phyloP scores from a whole-genome alignment of 257 asterid genomes.

The Rubia yunnanensis region DNA sequence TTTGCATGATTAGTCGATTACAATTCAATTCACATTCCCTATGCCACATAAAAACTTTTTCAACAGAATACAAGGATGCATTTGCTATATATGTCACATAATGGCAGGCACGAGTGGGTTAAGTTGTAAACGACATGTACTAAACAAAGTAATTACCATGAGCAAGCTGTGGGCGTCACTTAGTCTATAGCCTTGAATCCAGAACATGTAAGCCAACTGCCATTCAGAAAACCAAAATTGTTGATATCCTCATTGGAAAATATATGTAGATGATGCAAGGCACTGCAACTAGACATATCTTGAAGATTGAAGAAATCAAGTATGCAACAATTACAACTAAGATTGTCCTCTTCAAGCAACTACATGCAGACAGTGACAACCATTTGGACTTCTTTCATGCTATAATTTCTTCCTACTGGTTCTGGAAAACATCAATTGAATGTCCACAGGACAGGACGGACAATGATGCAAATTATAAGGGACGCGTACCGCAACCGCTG shows the following conservation, averaged over 20 bases:
- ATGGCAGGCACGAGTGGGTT: background rate
- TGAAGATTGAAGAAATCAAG: background rate
- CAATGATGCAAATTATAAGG: background rate
- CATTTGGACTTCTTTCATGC: background rate
- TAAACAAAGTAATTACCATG: constrained; percentile 35
- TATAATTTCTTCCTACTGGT: background rate
- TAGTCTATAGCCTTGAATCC: constrained; percentile 78
- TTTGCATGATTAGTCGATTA: background rate
- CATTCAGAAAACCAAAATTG: constrained; percentile 14
- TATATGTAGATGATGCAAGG: background rate
- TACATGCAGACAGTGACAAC: background rate
- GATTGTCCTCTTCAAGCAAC: background rate
- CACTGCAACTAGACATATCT: constrained; percentile 2
- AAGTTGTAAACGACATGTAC: background rate
- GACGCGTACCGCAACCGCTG: constrained; percentile 59
- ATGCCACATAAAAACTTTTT: background rate
- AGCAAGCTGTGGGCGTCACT: constrained; percentile 61
- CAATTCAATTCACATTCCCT: background rate
- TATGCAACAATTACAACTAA: background rate
- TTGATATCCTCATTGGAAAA: constrained; percentile 4
- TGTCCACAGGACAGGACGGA: background rate
- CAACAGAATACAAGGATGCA: background rate
- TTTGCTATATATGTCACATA: constrained; percentile 1
- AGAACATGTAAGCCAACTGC: constrained; percentile 94
- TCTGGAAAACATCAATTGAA: background rate